phyloP scores from a whole-genome alignment of 2,329 filamentous ascomycete genomes.

The Massarina eburnea region DNA sequence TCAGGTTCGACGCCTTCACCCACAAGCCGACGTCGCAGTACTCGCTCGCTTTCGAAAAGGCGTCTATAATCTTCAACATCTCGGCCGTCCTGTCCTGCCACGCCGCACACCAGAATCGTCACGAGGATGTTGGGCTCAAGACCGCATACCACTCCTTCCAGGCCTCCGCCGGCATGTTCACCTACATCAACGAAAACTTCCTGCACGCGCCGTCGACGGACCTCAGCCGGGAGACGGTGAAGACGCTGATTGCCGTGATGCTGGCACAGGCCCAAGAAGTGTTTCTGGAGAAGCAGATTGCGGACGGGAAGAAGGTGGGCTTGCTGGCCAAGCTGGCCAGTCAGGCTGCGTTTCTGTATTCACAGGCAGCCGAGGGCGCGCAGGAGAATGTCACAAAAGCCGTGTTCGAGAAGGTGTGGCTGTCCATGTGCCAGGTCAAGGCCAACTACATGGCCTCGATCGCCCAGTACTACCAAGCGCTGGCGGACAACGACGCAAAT shows the following conservation, averaged over 20 bases:
- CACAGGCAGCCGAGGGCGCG: slow-evolving; percentile 83
- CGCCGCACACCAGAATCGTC: slow-evolving; percentile 87
- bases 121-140: slow-evolving; percentile 90
- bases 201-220: slow-evolving; percentile 96
- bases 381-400: slow-evolving; percentile 90
- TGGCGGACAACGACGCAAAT: slow-evolving; percentile 86
- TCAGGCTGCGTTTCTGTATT: slow-evolving; percentile 85
- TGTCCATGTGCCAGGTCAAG: slow-evolving; percentile 84
- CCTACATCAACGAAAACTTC: slow-evolving; percentile 99
- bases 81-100: slow-evolving; percentile 95
- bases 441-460: slow-evolving; percentile 78
- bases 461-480: slow-evolving; percentile 90
- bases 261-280: slow-evolving; percentile 96
- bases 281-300: slow-evolving; percentile 93
- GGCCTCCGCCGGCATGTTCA: slow-evolving; percentile 98
- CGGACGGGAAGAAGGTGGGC: slow-evolving; percentile 89
- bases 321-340: slow-evolving; percentile 90
- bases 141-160: slow-evolving; percentile 98
- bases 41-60: slow-evolving; percentile 96
- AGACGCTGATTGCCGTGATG: slow-evolving; percentile 88
- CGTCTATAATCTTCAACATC: slow-evolving; percentile 99
- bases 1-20: slow-evolving; percentile 98
- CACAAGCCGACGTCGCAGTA: slow-evolving; percentile 97
- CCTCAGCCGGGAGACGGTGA: slow-evolving; percentile 91
- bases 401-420: slow-evolving; percentile 93